phyloP scores from a whole-genome alignment of 768 basidiomycete genomes.

The Russula virescens region DNA sequence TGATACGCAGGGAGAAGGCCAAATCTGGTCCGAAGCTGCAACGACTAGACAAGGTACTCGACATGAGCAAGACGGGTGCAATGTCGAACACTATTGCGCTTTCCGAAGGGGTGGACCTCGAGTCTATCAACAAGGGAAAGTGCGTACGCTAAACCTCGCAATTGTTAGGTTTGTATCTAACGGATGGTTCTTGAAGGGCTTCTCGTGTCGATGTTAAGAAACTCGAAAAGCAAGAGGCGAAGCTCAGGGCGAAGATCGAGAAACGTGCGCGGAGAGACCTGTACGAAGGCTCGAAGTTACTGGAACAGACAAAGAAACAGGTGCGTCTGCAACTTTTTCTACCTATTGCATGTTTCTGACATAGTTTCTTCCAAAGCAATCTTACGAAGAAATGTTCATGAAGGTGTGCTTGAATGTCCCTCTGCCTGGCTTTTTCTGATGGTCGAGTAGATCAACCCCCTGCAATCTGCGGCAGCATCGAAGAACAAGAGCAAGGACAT shows the following conservation, averaged over 20 bases:
- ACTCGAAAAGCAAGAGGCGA: constrained; percentile 94
- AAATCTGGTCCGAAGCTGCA: constrained; percentile 56
- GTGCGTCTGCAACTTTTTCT: constrained; percentile 33
- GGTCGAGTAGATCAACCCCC: constrained; percentile 70
- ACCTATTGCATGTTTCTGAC: neutral
- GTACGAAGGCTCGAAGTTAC: constrained; percentile 93
- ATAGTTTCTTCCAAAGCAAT: constrained; percentile 54
- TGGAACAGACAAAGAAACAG: constrained; percentile 90
- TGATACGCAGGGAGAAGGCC: constrained; percentile 50
- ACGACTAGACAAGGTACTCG: constrained; percentile 81
- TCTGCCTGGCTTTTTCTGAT: neutral
- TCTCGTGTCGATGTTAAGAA: constrained; percentile 93
- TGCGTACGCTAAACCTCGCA: constrained; percentile 31
- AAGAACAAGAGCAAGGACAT: constrained; percentile 99
- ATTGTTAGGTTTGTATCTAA: neutral
- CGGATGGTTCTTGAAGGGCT: constrained; percentile 43
- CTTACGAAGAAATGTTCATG: constrained; percentile 99
- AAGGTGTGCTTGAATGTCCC: constrained; percentile 45
- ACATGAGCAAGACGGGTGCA: constrained; percentile 73
- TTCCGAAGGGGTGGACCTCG: constrained; percentile 79
- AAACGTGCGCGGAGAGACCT: constrained; percentile 87
- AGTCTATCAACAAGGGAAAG: constrained; percentile 94
- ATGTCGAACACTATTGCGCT: constrained; percentile 78
- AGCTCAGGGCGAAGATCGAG: constrained; percentile 96
- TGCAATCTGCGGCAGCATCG: constrained; percentile 67